phyloP scores from a whole-genome alignment of 805 yeast genomes.

The Candida odintsovae region DNA sequence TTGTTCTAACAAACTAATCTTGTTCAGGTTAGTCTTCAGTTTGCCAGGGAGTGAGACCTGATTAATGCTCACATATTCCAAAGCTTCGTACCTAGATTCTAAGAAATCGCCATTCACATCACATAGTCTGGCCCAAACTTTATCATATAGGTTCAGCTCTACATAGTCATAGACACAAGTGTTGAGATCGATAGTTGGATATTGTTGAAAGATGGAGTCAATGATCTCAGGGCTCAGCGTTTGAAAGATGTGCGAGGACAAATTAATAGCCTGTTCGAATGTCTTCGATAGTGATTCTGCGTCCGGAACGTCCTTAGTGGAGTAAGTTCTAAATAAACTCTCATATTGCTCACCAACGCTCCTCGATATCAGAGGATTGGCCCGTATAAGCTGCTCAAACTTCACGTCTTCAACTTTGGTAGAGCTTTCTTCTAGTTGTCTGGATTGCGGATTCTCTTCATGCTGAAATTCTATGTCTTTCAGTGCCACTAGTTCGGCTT shows the following conservation, averaged over 20 bases:
- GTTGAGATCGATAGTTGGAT: constrained; percentile 41
- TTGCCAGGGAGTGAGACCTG: constrained; percentile 36
- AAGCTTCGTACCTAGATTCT: constrained; percentile 15
- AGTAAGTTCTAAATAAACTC: constrained; percentile 32
- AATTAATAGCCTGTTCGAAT: constrained; percentile 22
- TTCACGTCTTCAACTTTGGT: constrained; percentile 9
- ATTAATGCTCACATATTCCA: constrained; percentile 29
- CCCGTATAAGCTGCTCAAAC: constrained; percentile 34
- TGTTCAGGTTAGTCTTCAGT: constrained; percentile 22
- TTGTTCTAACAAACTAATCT: constrained; percentile 31
- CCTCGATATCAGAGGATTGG: constrained; percentile 33
- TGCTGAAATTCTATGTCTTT: not conserved
- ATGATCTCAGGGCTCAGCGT: constrained; percentile 19
- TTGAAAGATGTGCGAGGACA: constrained; percentile 25
- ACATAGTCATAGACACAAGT: constrained; percentile 62
- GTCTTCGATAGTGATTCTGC: constrained; percentile 23
- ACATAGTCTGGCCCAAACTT: constrained; percentile 50
- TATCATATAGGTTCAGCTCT: constrained; percentile 62
- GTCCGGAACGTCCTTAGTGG: constrained; percentile 25
- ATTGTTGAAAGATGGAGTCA: constrained; percentile 19
- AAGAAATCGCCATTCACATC: constrained; percentile 22
- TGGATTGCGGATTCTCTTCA: not conserved
- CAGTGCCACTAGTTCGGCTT: not conserved
- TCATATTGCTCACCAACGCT: constrained; percentile 35
- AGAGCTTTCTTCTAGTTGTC: not conserved